Evolutionary conservation across 495 filamentous ascomycete species (phyloP).

Genomic region (Penicillium ochrochloron): DNA sequence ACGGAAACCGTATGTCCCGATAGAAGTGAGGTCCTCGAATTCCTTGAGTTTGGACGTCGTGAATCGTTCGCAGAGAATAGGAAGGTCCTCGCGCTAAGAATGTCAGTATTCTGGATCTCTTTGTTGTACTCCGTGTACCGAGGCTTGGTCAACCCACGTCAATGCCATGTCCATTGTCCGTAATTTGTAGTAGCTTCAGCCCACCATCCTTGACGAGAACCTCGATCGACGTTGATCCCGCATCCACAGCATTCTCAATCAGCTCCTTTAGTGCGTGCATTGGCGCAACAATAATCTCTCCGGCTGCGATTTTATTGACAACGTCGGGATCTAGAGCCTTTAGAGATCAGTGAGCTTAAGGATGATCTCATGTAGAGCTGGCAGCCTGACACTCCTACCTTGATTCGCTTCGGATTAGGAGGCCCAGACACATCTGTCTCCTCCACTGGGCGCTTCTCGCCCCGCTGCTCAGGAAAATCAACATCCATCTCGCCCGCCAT

Average conservation of each 20-base stretch:
- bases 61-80: conserved; percentile 94
- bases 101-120: conserved; percentile 15
- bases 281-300: conserved; percentile 97
- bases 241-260: conserved; percentile 97
- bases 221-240: conserved; percentile 89
- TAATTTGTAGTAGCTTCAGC: conserved; percentile 96
- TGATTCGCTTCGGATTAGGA: conserved; percentile 68
- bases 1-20: conserved; percentile 95
- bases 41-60: conserved; percentile 95
- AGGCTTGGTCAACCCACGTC: conserved; percentile 59
- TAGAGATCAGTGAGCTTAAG: background rate
- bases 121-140: background rate
- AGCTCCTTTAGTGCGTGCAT: conserved; percentile 97
- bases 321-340: conserved; percentile 93
- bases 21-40: conserved; percentile 91
- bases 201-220: conserved; percentile 94
- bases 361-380: background rate
- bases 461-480: conserved; percentile 49
- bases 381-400: conserved; percentile 39
- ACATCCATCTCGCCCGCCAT: conserved; percentile 57
- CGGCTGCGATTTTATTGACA: conserved; percentile 99
- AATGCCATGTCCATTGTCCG: conserved; percentile 97
- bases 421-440: conserved; percentile 38
- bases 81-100: conserved; percentile 79
- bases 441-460: conserved; percentile 67